Conservation (phyloP, 306 rosid genomes). For the Lithocarpus polystachyus region DNA sequence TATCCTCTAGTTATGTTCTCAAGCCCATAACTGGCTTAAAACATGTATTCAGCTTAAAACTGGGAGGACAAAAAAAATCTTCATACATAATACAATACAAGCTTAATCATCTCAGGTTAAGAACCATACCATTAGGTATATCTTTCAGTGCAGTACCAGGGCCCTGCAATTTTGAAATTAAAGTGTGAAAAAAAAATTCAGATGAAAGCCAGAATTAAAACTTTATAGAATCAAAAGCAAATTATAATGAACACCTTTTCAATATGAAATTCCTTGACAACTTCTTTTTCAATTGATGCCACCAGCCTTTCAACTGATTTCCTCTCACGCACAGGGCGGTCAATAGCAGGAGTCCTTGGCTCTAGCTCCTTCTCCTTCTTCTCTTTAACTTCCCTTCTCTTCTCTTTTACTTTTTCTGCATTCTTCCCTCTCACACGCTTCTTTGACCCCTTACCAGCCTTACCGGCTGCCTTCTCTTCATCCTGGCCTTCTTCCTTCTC, state of each 20-base stretch:
- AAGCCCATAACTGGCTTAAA: not conserved
- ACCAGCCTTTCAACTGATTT: conserved; percentile 97
- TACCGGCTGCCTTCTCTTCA: conserved; percentile 32
- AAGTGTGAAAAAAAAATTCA: conserved; percentile 21
- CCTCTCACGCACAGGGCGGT: conserved; percentile 96
- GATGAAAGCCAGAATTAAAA: conserved; percentile 10
- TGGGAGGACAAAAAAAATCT: not conserved
- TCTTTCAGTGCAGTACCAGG: conserved; percentile 84
- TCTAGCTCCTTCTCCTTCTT: conserved; percentile 43
- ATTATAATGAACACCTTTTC: conserved; percentile 60
- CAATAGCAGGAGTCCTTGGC: conserved; percentile 67
- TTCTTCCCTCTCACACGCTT: conserved; percentile 47
- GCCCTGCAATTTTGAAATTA: conserved; percentile 64
- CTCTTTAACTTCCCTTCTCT: conserved; percentile 34
- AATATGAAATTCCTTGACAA: conserved; percentile 72
- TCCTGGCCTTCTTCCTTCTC: conserved; percentile 25
- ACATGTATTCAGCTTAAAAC: not conserved
- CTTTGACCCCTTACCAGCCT: conserved; percentile 42
- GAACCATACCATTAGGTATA: conserved; percentile 85
- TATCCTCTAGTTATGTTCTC: no score
- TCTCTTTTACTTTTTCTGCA: conserved; percentile 40
- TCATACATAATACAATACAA: conserved; percentile 8
- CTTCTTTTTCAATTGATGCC: conserved; percentile 68
- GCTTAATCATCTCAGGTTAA: conserved; percentile 1
- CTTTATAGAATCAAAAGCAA: not conserved